Base-by-base conservation (phyloP, 164 flowering plant species). In the Warburgia ugandensis region DNA sequence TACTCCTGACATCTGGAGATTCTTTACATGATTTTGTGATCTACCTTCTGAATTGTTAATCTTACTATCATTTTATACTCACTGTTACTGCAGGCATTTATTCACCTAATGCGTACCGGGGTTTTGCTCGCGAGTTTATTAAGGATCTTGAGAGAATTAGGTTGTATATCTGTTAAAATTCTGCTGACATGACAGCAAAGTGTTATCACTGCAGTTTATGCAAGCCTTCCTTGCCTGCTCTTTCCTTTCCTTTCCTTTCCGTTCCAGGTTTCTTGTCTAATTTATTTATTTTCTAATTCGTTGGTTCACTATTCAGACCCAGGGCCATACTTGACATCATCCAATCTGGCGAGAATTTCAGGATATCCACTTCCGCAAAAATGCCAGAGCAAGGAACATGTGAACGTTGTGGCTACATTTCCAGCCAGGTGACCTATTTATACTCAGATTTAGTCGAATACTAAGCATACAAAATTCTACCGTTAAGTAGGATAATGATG, bases 321-420 rank as follows among this genome's bases (percentile, higher is more conserved):
- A 74, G 89, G 67, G 99, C 97, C 46, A 87, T 92, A 63, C 80
- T 92, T 16, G 99, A 92, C 67, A 88, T 92, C 57, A 92, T 88
- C 35, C 77, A 67, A 61, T 92, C 97, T 16, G 97, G 97, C 1
- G 99, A 92, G 59, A 59, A 78, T 60, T 92, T 92, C 54, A 80
- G 99, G 77, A 88, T 92, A 52, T 77, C 97, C 22, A 79, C 86
- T 26, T 40, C 77, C 26, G 77, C 97, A 32, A 92, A 86, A 68
- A 86, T 92, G 99, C 99, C 99, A 7, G 97, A 88, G 73, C 99
- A 92, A 66, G 97, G 97, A 45, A 83, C 77, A 8, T 92, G 96
- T 70, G 94, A 84, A 67, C 80, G 87, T 11, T 88, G 99, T 73
- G 99, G 99, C 52, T 92, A 92, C 64, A 92, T 92, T 53, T 86